Evolutionary conservation across 2,329 filamentous ascomycete genomes (phyloP).

Genomic region (Claviceps fusiformis): DNA sequence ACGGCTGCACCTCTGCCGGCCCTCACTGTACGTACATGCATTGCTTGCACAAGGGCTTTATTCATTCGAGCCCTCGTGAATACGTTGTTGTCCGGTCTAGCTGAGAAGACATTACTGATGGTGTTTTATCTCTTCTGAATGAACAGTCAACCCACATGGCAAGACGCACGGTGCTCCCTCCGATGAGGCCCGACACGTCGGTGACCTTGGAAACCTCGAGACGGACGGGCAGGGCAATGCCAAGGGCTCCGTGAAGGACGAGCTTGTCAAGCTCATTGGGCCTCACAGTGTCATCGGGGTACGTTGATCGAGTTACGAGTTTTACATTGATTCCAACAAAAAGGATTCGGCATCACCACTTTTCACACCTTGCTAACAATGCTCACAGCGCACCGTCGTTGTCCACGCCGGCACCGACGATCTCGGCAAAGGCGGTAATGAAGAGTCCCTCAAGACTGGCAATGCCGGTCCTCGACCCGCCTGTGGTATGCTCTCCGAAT

Average conservation of each 20-base stretch:
- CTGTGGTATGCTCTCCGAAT: slow-evolving; percentile 54
- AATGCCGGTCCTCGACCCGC: slow-evolving; percentile 89
- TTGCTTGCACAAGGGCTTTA: not conserved
- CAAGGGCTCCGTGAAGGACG: slow-evolving; percentile 68
- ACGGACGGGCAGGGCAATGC: slow-evolving; percentile 87
- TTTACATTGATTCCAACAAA: not conserved
- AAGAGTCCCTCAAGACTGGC: slow-evolving; percentile 96
- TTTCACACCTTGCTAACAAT: not conserved
- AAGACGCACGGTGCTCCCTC: slow-evolving; percentile 83
- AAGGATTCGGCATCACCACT: too few species aligned
- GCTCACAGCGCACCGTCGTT: slow-evolving; percentile 71
- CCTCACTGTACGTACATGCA: slow-evolving; percentile 67
- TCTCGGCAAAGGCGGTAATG: slow-evolving; percentile 79
- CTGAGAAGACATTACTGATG: not conserved
- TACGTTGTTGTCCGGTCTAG: not conserved
- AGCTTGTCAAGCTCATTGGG: slow-evolving; percentile 87
- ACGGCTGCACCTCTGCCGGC: slow-evolving; percentile 95
- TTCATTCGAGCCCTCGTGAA: not conserved
- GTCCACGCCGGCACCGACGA: slow-evolving; percentile 93
- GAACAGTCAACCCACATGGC: slow-evolving; percentile 79
- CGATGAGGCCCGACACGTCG: slow-evolving; percentile 82
- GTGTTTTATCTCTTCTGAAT: not conserved
- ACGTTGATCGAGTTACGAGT: slow-evolving; percentile 22
- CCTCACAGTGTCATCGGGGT: slow-evolving; percentile 90
- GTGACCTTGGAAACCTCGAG: slow-evolving; percentile 94